Conservation (phyloP, 495 filamentous ascomycete genomes). For the Penicillium riverlandense region DNA sequence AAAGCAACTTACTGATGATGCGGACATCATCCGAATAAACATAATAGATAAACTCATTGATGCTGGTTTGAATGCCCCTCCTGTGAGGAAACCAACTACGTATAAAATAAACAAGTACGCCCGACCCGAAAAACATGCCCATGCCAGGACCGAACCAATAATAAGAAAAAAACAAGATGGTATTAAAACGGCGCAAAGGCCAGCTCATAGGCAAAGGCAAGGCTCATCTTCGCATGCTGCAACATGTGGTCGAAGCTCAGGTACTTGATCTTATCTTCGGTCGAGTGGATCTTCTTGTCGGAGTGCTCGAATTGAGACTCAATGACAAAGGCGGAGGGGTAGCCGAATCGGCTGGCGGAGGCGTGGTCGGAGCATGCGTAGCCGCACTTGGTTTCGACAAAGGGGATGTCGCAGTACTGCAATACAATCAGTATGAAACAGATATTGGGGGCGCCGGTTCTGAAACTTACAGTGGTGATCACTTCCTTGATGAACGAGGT, state of each 20-base stretch:
- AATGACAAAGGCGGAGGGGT: constrained; percentile 92
- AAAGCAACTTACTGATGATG: no score
- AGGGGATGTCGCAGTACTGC: constrained; percentile 88
- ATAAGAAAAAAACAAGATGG: constrained; percentile 1
- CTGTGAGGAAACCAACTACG: no score
- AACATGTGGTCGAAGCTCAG: constrained; percentile 97
- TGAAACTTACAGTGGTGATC: constrained; percentile 56
- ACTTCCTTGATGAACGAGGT: constrained; percentile 91
- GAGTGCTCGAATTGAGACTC: constrained; percentile 81
- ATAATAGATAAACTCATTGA: no score
- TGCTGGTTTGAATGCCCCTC: no score
- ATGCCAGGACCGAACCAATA: not conserved
- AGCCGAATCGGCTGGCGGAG: constrained; percentile 91
- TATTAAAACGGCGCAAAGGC: constrained; percentile 40
- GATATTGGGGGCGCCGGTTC: not conserved
- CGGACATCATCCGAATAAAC: no score
- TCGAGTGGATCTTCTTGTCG: constrained; percentile 85
- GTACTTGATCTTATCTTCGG: constrained; percentile 80
- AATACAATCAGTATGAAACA: constrained; percentile 1
- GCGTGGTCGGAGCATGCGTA: constrained; percentile 98
- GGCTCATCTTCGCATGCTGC: constrained; percentile 87
- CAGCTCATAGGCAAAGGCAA: constrained; percentile 85
- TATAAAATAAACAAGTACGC: no score
- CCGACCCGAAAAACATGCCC: not conserved
- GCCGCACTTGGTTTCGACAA: constrained; percentile 85